A percentile compares a stretch with the other conserved stretches of the same genome.
Conservation (phyloP, 345 rosid species). For the Syzygium aromaticum region DNA sequence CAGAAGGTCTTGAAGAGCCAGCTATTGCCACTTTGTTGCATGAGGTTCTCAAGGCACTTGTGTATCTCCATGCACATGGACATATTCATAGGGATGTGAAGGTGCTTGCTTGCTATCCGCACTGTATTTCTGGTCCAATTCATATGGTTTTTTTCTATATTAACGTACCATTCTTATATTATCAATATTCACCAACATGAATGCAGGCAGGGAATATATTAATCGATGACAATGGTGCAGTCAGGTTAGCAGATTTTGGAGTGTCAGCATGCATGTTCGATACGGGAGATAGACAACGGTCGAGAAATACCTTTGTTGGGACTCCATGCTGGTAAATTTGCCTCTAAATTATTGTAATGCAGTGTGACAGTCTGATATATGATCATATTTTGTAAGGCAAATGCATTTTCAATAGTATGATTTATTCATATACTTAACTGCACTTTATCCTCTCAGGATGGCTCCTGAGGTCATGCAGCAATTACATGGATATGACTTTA, state of each 20-base stretch:
- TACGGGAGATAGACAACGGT: constrained; percentile 92
- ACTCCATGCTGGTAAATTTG: constrained; percentile 91
- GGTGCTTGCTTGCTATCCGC: constrained; percentile 27
- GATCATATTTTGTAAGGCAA: neutral
- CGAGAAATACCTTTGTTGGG: constrained; percentile 96
- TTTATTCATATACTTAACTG: neutral
- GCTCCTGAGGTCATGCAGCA: constrained; percentile 99
- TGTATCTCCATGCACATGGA: constrained; percentile 89
- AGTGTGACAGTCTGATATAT: neutral
- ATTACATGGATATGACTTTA: constrained; percentile 97
- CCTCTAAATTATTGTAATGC: neutral
- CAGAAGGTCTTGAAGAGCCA: constrained; percentile 91
- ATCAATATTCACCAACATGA: neutral
- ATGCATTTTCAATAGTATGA: neutral
- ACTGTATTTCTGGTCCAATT: neutral
- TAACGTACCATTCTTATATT: neutral
- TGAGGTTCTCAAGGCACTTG: constrained; percentile 91
- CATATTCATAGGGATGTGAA: constrained; percentile 98
- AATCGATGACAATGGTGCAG: constrained; percentile 62
- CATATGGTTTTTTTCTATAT: neutral
- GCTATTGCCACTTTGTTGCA: constrained; percentile 80
- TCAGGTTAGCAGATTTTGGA: constrained; percentile 96
- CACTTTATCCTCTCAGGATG: constrained; percentile 53
- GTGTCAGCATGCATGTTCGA: constrained; percentile 99
- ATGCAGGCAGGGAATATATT: constrained; percentile 92